phyloP scores from a whole-genome alignment of 768 basidiomycete species.

The Termitomyces sp. region DNA sequence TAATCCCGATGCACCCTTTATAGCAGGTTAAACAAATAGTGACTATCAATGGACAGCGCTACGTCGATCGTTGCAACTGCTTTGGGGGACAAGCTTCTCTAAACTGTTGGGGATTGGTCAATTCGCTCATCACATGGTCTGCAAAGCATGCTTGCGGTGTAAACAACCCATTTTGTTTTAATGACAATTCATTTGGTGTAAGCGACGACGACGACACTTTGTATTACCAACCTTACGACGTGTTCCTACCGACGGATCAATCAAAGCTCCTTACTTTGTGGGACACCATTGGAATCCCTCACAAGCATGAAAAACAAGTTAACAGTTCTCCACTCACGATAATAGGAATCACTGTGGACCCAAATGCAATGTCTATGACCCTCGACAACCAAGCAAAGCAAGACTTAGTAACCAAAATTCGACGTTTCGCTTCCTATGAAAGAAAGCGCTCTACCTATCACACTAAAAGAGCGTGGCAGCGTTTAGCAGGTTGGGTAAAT shows the following conservation, averaged over 20 bases:
- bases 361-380: constrained; percentile 23
- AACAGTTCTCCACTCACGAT: constrained; percentile 18
- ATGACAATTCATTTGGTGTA: constrained; percentile 24
- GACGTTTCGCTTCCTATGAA: too few relatives aligned
- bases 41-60: constrained; percentile 20
- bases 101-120: too few relatives aligned
- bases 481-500: constrained; percentile 30
- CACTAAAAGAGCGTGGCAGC: too few relatives aligned
- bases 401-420: too few relatives aligned
- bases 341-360: constrained; percentile 34
- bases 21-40: constrained; percentile 29
- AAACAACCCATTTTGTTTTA: constrained; percentile 18
- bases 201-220: not conserved
- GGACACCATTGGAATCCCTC: constrained; percentile 17
- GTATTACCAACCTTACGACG: not conserved
- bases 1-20: not conserved
- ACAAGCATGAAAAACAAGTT: not conserved
- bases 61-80: constrained; percentile 26
- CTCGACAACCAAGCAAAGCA: not conserved
- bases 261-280: constrained; percentile 29
- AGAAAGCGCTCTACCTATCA: too few relatives aligned
- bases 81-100: constrained; percentile 25
- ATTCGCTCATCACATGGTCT: constrained; percentile 27
- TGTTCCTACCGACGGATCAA: constrained; percentile 25
- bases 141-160: constrained; percentile 16